Evolutionary conservation across 176 grass and related monocot species (phyloP).

Genomic region (Aegilops umbellulata): DNA sequence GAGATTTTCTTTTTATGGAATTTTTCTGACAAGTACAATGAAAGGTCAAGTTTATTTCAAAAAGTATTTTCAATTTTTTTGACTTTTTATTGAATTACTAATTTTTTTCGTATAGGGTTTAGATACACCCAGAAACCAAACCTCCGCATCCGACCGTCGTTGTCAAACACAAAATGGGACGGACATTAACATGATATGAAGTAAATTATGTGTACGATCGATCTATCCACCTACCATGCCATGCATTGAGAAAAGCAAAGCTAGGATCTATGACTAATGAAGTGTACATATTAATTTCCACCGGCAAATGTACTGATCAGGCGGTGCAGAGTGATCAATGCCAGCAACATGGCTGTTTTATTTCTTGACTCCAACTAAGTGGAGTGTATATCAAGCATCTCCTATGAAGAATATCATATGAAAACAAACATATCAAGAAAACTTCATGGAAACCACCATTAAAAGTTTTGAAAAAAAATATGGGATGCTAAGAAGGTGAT

Average conservation of each 20-base stretch:
- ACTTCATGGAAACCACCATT: no score
- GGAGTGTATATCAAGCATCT: not conserved
- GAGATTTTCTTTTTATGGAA: no score
- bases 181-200: not conserved
- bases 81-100: no score
- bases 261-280: not conserved
- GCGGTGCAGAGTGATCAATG: not conserved
- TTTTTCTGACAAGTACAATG: no score
- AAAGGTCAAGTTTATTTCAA: no score
- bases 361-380: not conserved
- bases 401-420: no score
- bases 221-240: not conserved
- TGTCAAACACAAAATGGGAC: not conserved
- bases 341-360: not conserved
- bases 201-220: not conserved
- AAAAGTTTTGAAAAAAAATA: no score
- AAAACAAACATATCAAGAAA: no score
- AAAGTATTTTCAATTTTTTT: no score
- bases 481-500: no score
- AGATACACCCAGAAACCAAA: no score
- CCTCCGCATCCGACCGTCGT: not conserved
- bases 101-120: no score
- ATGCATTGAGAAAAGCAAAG: not conserved
- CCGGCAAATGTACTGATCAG: not conserved
- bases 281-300: not conserved